Evolutionary conservation across 495 filamentous ascomycete genomes (phyloP), one percentile per base, ranked within the genome.

Genomic region (Neurospora sp.): DNA sequence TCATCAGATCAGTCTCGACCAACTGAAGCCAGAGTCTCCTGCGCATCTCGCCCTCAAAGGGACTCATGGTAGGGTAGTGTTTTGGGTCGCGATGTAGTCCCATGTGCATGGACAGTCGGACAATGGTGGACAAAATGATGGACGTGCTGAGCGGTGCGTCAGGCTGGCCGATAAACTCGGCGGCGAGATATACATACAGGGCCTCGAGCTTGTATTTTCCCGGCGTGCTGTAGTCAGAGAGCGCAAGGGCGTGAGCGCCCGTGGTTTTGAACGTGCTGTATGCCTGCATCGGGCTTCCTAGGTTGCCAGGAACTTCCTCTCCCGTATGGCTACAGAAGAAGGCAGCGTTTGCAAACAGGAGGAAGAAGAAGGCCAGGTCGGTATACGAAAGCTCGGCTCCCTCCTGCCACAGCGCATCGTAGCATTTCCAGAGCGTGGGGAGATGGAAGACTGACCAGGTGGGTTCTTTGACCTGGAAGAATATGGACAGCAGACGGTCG

Each of bases 401-500:
- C 17, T 72, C 24, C 17, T 77, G 75, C 82, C 82, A 83, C 38
- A 82, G 81, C 28, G 24, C 28, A 4, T 79, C 71, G 76, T 82
- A 83, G 31, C 78, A 77, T 71, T 79, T 83, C 38, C 81, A 81
- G 40, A 85, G 85, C 1, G 83, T 83, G 4, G 84, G 83, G n/a
- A 83, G 75, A 75, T 87, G 85, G 13, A 86, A 79, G 13, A 80
- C 72, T 40, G 84, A 72, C 71, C 83, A 77, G 37, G 80, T 74
- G 2, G 86, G 82, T 69, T 87, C 85, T 38, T 81, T 81, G 0
- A 79, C 80, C 34, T 84, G 83, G 24, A 88, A 77, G 70, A 86
- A 85, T 17, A 81, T 78, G 36, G 82, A 79, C n/a, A 88, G 76
- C 8, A 88, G 73, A 37, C 84, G 78, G 77, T 87, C 86, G 19